Conservation (phyloP, 805 yeast genomes). For the Ascoidea tarda region DNA sequence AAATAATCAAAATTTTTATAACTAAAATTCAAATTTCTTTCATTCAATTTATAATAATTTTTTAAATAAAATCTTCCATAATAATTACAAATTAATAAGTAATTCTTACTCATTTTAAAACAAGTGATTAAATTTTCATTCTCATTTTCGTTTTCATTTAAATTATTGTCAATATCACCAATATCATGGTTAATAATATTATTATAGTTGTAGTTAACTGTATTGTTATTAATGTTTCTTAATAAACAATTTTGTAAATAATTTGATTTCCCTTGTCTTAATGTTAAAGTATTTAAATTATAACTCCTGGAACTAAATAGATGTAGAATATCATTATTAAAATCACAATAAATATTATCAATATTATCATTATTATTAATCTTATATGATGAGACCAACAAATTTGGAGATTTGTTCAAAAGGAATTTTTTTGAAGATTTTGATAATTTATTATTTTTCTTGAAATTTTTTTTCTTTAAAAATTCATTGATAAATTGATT, state of each 20-base stretch:
- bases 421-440: background rate
- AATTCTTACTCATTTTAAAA: background rate
- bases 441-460: background rate
- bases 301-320: slow-evolving; percentile 2
- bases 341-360: slow-evolving; percentile 6
- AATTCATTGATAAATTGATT: slow-evolving; percentile 4
- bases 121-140: background rate
- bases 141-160: background rate
- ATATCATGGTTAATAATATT: background rate
- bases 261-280: slow-evolving; percentile 7
- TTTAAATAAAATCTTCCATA: background rate
- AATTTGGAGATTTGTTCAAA: slow-evolving; percentile 3
- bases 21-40: too few species aligned
- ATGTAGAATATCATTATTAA: slow-evolving; percentile 4
- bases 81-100: slow-evolving; percentile 1
- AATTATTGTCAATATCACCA: background rate
- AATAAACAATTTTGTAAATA: background rate
- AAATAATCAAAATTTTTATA: too few species aligned
- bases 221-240: background rate
- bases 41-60: too few species aligned
- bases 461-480: slow-evolving; percentile 3
- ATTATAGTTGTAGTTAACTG: background rate
- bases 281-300: slow-evolving; percentile 3
- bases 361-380: slow-evolving; percentile 3
- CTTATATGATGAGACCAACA: slow-evolving; percentile 3